Evolutionary conservation across 2,329 filamentous ascomycete species (phyloP).

Genomic region (Coccinonectria pachysandricola): DNA sequence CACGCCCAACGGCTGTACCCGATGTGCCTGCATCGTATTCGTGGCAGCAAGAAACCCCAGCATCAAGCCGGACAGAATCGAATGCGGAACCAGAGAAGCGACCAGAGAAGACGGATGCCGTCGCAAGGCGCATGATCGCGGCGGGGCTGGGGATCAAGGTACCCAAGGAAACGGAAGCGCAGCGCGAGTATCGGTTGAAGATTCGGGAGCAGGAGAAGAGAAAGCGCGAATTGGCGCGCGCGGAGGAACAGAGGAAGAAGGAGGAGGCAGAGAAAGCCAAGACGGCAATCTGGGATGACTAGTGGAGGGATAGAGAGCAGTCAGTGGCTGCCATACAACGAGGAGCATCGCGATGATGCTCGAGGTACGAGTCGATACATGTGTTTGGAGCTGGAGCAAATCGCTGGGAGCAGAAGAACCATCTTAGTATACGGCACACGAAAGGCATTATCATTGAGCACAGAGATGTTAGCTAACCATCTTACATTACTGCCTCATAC

Average conservation of each 20-base stretch:
- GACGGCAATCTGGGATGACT: constrained; percentile 78
- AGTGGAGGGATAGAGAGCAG: no score
- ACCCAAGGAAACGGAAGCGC: constrained; percentile 77
- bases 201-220: constrained; percentile 77
- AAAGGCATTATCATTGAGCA: no score
- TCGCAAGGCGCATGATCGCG: constrained; percentile 82
- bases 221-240: constrained; percentile 61
- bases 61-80: constrained; percentile 3
- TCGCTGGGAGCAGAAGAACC: no score
- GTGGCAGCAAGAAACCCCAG: constrained; percentile 8
- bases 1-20: constrained; percentile 53
- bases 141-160: constrained; percentile 73
- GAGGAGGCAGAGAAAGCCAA: constrained; percentile 66
- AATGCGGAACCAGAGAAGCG: constrained; percentile 25
- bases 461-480: no score
- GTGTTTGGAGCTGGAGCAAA: no score
- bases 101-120: constrained; percentile 89
- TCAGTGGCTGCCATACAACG: no score
- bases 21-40: constrained; percentile 25
- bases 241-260: constrained; percentile 48
- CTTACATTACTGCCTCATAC: no score
- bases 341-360: no score
- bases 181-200: constrained; percentile 74
- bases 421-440: no score
- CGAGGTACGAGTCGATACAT: no score